Evolutionary conservation across 2,329 filamentous ascomycete genomes (phyloP).

Genomic region (Cytospora schulzeri): DNA sequence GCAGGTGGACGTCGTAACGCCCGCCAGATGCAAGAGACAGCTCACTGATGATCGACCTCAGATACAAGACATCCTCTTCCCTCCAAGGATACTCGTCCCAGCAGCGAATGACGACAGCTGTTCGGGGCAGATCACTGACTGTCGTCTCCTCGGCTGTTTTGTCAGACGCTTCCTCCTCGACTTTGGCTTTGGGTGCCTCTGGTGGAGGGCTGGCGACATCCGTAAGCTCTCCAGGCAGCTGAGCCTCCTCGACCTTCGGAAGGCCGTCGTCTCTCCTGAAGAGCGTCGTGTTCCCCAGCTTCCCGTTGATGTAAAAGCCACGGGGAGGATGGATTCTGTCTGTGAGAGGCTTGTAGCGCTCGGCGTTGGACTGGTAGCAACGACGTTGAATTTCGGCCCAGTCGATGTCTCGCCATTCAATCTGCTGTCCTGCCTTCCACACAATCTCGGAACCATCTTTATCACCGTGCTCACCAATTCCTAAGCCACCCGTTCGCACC

Average conservation of each 20-base stretch:
- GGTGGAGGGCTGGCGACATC: not conserved
- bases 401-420: conserved; percentile 75
- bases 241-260: conserved; percentile 27
- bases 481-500: conserved; percentile 73
- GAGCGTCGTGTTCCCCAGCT: conserved; percentile 32
- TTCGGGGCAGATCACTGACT: conserved; percentile 54
- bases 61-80: conserved; percentile 77
- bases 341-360: conserved; percentile 63
- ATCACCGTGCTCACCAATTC: conserved; percentile 83
- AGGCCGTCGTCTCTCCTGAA: conserved; percentile 32
- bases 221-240: conserved; percentile 15
- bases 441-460: conserved; percentile 77
- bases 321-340: conserved; percentile 44
- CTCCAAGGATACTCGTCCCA: conserved; percentile 82
- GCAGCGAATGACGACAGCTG: conserved; percentile 78
- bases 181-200: not conserved
- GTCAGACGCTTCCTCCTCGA: not conserved
- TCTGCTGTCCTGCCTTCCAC: conserved; percentile 70
- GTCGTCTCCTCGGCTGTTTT: conserved; percentile 30
- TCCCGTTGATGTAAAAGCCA: conserved; percentile 55
- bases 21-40: conserved; percentile 78
- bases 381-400: conserved; percentile 79
- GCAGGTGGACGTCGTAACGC: conserved; percentile 83
- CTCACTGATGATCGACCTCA: conserved; percentile 84
- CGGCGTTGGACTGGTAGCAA: conserved; percentile 71